Evolutionary conservation across 169 alveolate species (phyloP).

Genomic region (Cryptosporidium bovis): DNA sequence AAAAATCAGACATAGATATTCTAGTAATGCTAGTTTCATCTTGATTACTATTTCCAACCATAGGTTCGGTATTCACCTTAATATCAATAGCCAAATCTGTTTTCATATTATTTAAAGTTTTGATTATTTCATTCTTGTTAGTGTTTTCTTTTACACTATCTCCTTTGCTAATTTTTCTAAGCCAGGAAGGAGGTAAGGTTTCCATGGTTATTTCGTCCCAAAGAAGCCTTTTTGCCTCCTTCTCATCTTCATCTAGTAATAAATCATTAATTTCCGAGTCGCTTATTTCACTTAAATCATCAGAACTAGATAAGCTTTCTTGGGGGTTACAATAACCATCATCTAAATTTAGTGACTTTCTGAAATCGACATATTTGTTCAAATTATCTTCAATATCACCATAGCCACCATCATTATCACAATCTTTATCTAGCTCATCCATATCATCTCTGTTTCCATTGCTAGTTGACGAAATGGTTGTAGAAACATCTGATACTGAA

Average conservation of each 20-base stretch:
- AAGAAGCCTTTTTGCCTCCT: constrained; percentile 81
- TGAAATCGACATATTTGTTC: neutral
- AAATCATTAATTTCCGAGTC: constrained; percentile 81
- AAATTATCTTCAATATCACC: constrained; percentile 11
- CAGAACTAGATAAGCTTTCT: constrained; percentile 29
- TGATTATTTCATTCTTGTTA: neutral
- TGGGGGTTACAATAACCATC: neutral
- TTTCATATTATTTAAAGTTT: neutral
- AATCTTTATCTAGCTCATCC: neutral
- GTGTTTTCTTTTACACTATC: neutral
- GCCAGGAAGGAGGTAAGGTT: constrained; percentile 83
- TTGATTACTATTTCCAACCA: too few relatives aligned
- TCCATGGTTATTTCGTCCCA: constrained; percentile 90
- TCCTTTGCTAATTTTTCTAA: constrained; percentile 74
- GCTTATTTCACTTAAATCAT: constrained; percentile 76
- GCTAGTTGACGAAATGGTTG: too few relatives aligned
- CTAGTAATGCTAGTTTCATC: too few relatives aligned
- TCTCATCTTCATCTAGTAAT: constrained; percentile 84
- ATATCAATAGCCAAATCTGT: too few relatives aligned
- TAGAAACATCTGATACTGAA: too few relatives aligned
- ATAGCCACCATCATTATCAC: neutral
- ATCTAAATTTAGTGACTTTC: neutral
- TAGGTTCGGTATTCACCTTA: too few relatives aligned
- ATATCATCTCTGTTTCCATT: constrained; percentile 34
- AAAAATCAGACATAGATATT: neutral